Evolutionary conservation across 306 rosid species (phyloP).

Genomic region (Lathyrus tuberosus): DNA sequence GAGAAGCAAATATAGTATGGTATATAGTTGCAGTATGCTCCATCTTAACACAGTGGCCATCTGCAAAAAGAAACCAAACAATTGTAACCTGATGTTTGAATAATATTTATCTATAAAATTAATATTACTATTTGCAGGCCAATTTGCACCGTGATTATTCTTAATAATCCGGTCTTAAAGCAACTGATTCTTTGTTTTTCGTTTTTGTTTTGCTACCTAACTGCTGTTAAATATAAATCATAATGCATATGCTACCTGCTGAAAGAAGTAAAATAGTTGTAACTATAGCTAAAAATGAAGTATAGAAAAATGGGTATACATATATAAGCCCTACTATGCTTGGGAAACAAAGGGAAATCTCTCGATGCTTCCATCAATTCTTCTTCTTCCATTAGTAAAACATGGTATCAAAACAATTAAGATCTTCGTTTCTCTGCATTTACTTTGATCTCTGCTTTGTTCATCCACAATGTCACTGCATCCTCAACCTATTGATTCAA

Average conservation of each 20-base stretch:
- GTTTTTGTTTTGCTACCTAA: background rate
- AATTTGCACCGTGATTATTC: background rate
- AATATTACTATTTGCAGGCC: background rate
- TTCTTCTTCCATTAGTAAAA: too few species aligned
- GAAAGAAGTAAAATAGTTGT: background rate
- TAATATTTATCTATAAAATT: conserved; percentile 3
- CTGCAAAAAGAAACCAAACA: background rate
- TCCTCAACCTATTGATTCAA: too few species aligned
- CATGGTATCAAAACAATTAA: too few species aligned
- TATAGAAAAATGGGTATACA: too few species aligned
- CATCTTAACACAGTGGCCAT: conserved; percentile 4
- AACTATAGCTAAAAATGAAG: background rate
- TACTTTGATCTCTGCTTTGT: too few species aligned
- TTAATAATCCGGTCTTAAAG: background rate
- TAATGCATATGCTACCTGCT: background rate
- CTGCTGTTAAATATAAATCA: background rate
- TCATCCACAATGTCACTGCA: too few species aligned
- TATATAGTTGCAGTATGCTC: conserved; percentile 4
- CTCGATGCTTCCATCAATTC: too few species aligned
- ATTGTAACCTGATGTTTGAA: conserved; percentile 13
- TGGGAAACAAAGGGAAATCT: too few species aligned
- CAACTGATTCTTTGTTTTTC: background rate
- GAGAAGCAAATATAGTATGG: conserved; percentile 3
- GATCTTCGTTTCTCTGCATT: too few species aligned
- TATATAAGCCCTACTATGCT: too few species aligned